Base-by-base conservation (phyloP, 2,329 filamentous ascomycete genomes). In the Neofusicoccum umdonicola region DNA sequence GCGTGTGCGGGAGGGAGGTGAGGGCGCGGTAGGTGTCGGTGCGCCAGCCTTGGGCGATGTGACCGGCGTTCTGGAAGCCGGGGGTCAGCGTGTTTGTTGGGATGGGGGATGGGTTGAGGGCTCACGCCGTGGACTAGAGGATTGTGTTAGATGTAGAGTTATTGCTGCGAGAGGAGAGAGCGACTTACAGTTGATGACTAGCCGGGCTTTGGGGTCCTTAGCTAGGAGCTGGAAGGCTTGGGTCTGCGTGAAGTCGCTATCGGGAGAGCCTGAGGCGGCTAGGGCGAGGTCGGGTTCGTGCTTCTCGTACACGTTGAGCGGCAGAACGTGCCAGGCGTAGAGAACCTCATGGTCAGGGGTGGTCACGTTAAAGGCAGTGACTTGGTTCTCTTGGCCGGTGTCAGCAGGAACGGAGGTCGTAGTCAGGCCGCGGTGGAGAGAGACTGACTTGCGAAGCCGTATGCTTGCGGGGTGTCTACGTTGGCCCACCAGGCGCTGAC, bases 291-390 rank as follows among this genome's bases (percentile, higher is more conserved):
- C 79, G 22, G 82, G 78, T 71, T 96, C 90, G 70, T 96, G 85
- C 68, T 89, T 83, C 6, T 87, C 81, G 74, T 96, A 96, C 0
- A 92, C 80, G 60, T 89, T 87, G 6, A 96, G 78, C 0, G 94
- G 94, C 56, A 97, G 80, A 63, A 98, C 84, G 73, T 97, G 94
- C 94, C 94, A 98, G 31, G 90, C 91, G 73, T 95, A 96, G 17
- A 98, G 80, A 2, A 82, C 87, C 76, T 93, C 89, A 44, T 88
- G 87, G 74, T 97, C 93, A 1, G 87, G 81, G 0, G 92, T 95
- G 3, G 79, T 80, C 42, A 98, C 78, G 54, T 86, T 87, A 75
- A 98, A 97, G 0, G 94, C 91, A 5, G 92, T 93, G 2, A 96
- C 90, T 79, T 98, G 94, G 70, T 93, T 92, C 73, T 87, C 91